These are phyloP conservation scores for Oryza australiensis DNA, from an alignment of 176 grass and related monocot species.

Conservation along the genomic window DNA sequence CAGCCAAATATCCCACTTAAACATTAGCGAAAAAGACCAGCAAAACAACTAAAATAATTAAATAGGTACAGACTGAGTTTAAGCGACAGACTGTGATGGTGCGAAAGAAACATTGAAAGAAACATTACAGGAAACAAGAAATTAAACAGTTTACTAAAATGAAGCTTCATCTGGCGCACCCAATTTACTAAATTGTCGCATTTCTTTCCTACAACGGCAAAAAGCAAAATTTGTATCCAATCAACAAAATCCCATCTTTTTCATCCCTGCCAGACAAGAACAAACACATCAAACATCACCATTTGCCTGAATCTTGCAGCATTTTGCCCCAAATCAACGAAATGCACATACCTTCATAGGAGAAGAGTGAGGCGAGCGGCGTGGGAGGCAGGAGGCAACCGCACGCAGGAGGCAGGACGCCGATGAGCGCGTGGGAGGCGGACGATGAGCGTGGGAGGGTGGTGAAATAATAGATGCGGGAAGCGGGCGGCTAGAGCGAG, in stretches of 20 bases:
- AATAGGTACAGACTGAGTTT: no score
- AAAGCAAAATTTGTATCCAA: constrained; percentile 32
- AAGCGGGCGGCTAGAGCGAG: no score
- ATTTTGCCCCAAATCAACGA: constrained; percentile 18
- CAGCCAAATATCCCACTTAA: background rate
- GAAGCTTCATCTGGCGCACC: background rate
- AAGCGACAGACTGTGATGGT: background rate
- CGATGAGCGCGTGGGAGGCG: no score
- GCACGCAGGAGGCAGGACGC: no score
- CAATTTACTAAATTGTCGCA: constrained; percentile 27
- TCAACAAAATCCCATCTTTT: background rate
- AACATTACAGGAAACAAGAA: constrained; percentile 14
- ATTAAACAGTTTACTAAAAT: background rate
- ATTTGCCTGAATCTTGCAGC: constrained; percentile 24
- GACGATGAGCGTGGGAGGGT: no score
- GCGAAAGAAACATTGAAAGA: no score
- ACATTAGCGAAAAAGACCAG: background rate
- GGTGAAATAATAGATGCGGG: no score
- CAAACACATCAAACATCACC: background rate
- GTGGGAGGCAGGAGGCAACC: no score
- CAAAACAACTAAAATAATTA: background rate
- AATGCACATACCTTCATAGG: constrained; percentile 26
- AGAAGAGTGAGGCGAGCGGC: no score
- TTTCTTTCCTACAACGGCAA: background rate
- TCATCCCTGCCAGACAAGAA: background rate